Evolutionary conservation across 495 filamentous ascomycete genomes (phyloP), one percentile per base, ranked within the genome.

Genomic region (Podospora sp.): DNA sequence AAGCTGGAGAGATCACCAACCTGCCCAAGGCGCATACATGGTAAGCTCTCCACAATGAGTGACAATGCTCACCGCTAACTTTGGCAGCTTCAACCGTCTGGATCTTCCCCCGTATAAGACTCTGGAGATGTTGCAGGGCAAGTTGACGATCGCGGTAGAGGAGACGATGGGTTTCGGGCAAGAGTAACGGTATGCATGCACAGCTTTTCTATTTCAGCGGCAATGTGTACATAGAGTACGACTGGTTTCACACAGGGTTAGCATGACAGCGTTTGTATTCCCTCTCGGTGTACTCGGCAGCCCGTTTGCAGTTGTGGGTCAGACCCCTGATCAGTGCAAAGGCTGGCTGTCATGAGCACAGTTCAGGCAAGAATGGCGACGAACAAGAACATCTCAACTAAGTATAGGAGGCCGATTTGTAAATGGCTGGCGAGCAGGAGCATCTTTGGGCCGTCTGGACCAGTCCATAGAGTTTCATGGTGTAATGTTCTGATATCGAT

Each of bases 131-230:
- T 82, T 99, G 68, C 88, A 94, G 73, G 82, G 87, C 71, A 99
- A 98, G 80, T 79, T 99, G 75, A 94, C 92, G 27, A 94, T 95
- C 74, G 95, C 95, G 6, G 95, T 99, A 65, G 95, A 99, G 82
- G 95, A 99, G 82, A 99, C 95, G 11, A 91, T 99, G 84, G 95
- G 95, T 66, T 99, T 99, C 77, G 95, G 95, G 60, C 96, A 99
- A 81, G 95, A 99, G 83, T 99, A 82, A 69, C 21, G 56, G 57
- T 25, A 14, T 46, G 55, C 20, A 46, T 60, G 55, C 24, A 49
- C 21, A 26, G 20, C 25, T 49, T 46, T 62, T 27, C 33, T 46
- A 52, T 51, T 66, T 60, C 55, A 59, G 55, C 33, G 55, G 21
- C 46, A 60, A 20, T n/a, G 24, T 66, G 63, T 65, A 65, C 51